Conservation (phyloP, 1,284 basidiomycete genomes). For the Moesziomyces sp. region DNA sequence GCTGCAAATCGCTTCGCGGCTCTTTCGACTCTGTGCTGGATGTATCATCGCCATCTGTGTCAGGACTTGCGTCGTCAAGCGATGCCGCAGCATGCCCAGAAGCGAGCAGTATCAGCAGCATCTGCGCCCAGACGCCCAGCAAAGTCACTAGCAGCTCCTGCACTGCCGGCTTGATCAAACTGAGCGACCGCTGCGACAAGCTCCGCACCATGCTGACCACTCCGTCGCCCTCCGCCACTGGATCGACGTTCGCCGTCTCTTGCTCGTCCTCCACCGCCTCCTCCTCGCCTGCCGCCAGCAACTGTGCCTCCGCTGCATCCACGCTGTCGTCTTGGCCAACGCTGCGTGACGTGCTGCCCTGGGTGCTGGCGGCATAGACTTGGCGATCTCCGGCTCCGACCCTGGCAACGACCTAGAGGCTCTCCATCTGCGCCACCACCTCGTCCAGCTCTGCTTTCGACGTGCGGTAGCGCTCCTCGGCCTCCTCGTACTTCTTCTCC, state of each 20-base stretch:
- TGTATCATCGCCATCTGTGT: background rate
- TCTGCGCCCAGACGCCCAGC: constrained; percentile 28
- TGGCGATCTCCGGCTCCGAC: constrained; percentile 17
- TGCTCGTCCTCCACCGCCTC: background rate
- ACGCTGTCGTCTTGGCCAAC: constrained; percentile 8
- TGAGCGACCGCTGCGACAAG: constrained; percentile 22
- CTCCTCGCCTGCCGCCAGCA: background rate
- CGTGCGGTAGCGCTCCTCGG: constrained; percentile 77
- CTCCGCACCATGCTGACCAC: constrained; percentile 20
- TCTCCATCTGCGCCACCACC: constrained; percentile 83
- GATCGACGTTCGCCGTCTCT: background rate
- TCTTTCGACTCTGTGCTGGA: background rate
- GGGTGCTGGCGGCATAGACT: constrained; percentile 1
- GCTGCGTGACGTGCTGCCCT: background rate
- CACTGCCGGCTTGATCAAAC: constrained; percentile 10
- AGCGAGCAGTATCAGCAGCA: constrained; percentile 16
- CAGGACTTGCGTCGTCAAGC: background rate
- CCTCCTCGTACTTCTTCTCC: constrained; percentile 96
- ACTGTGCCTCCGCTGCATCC: constrained; percentile 9
- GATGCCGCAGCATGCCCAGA: constrained; percentile 1
- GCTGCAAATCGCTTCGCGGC: background rate
- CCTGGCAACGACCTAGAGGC: constrained; percentile 71
- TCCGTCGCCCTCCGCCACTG: background rate
- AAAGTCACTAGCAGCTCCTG: constrained; percentile 20
- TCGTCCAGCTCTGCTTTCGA: constrained; percentile 89